These are phyloP conservation scores for Phoma sp. DNA, from an alignment of 2,329 filamentous ascomycete species.

Conservation along the genomic window DNA sequence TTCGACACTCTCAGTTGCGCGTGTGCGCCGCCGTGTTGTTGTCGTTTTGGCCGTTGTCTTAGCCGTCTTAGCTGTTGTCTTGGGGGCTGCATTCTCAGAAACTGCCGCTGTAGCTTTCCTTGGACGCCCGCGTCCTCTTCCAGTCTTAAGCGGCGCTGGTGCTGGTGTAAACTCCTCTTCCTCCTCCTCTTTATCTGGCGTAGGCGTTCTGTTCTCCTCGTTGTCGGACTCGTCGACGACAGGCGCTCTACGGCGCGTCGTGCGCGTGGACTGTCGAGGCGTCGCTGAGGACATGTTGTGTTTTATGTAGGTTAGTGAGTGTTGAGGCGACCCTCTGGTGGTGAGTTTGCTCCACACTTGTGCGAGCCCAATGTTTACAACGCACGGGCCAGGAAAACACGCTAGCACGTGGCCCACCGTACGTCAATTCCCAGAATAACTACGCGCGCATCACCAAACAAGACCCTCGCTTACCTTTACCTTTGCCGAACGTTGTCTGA, in stretches of 20 bases:
- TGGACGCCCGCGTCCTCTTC: constrained; percentile 63
- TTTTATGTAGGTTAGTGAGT: constrained; percentile 24
- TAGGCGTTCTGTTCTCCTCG: constrained; percentile 71
- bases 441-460: background rate
- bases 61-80: constrained; percentile 31
- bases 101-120: constrained; percentile 49
- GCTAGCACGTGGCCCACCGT: constrained; percentile 24
- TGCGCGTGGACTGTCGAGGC: constrained; percentile 64
- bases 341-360: constrained; percentile 16
- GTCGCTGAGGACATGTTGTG: constrained; percentile 49
- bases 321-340: constrained; percentile 6
- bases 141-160: constrained; percentile 67
- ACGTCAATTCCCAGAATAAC: background rate
- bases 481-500: background rate
- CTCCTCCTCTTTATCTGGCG: constrained; percentile 52
- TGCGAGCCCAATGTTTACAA: constrained; percentile 12
- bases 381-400: constrained; percentile 29
- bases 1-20: constrained; percentile 58
- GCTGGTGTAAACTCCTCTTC: constrained; percentile 83
- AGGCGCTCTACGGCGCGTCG: constrained; percentile 69
- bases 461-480: background rate
- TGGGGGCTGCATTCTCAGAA: constrained; percentile 51
- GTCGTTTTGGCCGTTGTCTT: constrained; percentile 6
- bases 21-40: constrained; percentile 55
- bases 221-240: constrained; percentile 78